Evolutionary conservation across 225 moss, liverwort and hornwort species (phyloP).

Genomic region (Anthoceros angustus): DNA sequence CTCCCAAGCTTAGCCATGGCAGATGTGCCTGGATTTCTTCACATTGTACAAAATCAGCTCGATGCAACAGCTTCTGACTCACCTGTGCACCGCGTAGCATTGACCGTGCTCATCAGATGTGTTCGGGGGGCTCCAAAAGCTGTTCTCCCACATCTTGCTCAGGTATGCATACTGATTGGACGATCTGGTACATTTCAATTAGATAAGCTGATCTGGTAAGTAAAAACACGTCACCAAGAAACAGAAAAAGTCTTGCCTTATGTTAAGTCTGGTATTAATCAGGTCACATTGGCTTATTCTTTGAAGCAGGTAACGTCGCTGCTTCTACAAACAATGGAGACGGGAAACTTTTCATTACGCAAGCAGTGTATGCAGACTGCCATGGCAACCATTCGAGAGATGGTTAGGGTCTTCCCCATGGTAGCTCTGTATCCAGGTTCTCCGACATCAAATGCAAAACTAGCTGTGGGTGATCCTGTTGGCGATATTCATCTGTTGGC

Average conservation of each 20-base stretch:
- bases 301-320: conserved; percentile 1
- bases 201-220: background rate
- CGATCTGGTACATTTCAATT: too few relatives aligned
- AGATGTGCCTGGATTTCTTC: conserved; percentile 9
- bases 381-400: conserved; percentile 9
- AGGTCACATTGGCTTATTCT: too few relatives aligned
- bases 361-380: conserved; percentile 10
- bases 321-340: conserved; percentile 10
- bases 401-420: conserved; percentile 10
- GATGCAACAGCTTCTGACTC: conserved; percentile 7
- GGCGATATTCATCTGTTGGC: conserved; percentile 8
- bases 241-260: background rate
- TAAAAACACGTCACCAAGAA: background rate
- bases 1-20: conserved; percentile 9
- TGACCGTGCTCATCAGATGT: conserved; percentile 8
- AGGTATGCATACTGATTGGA: background rate
- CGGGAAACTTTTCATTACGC: conserved; percentile 6
- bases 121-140: conserved; percentile 7
- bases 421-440: conserved; percentile 10
- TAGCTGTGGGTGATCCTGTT: conserved; percentile 10
- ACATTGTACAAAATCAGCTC: conserved; percentile 7
- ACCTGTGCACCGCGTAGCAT: conserved; percentile 7
- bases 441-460: conserved; percentile 7
- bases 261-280: background rate
- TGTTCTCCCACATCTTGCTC: conserved; percentile 3